Evolutionary conservation across 805 yeast species (phyloP), one percentile per base, ranked within the genome.

Genomic region (Debaryomyces hansenii): DNA sequence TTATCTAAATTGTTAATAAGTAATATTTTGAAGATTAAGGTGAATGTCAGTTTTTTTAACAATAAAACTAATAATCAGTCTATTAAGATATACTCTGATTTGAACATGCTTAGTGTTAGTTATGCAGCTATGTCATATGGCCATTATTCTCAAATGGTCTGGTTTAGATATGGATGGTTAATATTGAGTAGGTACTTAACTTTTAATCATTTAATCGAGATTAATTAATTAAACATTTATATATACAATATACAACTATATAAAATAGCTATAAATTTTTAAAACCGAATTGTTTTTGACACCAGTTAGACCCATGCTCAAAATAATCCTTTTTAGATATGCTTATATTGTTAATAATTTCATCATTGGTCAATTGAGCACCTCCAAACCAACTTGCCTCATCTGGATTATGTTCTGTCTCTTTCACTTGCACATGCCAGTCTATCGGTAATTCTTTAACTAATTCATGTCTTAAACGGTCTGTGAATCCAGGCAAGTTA

Each of bases 111-210:
- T 45, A 64, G 69, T 46, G 69, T 65, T 46, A 66, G 76, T 36
- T 72, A 83, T 45, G 77, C 85, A 0, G 87, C 96, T 4, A 90
- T 92, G 96, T 69, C 84, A 2, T 75, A 75, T 52, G 96, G 87
- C 2, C 98, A 94, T 66, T 74, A 75, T 51, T 82, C 96, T 1
- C 99, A 94, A 64, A 87, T 94, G 87, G 91, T 86, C 7, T 92
- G 97, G 97, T 94, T 85, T 64, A 76, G 99, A 54, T 87, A 87
- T 70, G 84, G 90, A 1, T 94, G 97, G 97, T 72, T 94, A 60
- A 48, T 79, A 5, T 65, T 84, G 12, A 85, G 96, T 49, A 74
- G 91, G 50, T 92, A 90, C 66, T 79, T 88, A 73, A 82, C 84
- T 37, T 78, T 79, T 42, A 91, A 92, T 64, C 90, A 87, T 57